These are phyloP conservation scores for Phylloporus rhodoxanthus DNA, from an alignment of 768 basidiomycete genomes.

Conservation along the genomic window DNA sequence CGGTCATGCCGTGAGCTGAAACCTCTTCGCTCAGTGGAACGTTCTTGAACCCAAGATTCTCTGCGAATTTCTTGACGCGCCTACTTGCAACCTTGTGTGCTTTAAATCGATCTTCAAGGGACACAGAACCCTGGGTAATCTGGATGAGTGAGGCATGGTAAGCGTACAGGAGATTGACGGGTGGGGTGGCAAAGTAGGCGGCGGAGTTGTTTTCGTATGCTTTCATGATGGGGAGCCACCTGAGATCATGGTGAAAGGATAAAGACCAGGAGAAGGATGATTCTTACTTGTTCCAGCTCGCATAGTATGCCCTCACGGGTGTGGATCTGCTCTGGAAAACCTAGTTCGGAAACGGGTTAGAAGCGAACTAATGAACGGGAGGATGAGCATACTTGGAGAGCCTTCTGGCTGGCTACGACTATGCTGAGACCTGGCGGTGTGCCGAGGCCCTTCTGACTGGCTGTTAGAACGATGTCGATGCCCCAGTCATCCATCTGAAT, in stretches of 20 bases:
- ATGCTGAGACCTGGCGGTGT: slow-evolving; percentile 91
- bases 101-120: slow-evolving; percentile 73
- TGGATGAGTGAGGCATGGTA: slow-evolving; percentile 73
- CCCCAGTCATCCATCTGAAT: slow-evolving; percentile 92
- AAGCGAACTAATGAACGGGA: not conserved
- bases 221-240: slow-evolving; percentile 92
- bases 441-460: slow-evolving; percentile 89
- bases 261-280: not conserved
- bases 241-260: slow-evolving; percentile 21
- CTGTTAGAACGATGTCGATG: slow-evolving; percentile 81
- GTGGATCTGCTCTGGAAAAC: slow-evolving; percentile 26
- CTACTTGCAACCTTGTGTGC: slow-evolving; percentile 65
- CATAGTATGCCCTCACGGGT: slow-evolving; percentile 76
- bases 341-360: not conserved
- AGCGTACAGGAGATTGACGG: slow-evolving; percentile 91
- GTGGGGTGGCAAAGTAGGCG: slow-evolving; percentile 93
- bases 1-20: slow-evolving; percentile 94
- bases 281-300: slow-evolving; percentile 76
- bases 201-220: slow-evolving; percentile 79
- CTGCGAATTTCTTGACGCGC: slow-evolving; percentile 62
- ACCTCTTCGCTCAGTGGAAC: slow-evolving; percentile 56
- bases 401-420: slow-evolving; percentile 71
- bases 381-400: slow-evolving; percentile 48
- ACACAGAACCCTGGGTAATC: slow-evolving; percentile 57
- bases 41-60: slow-evolving; percentile 64